Base-by-base conservation (phyloP, 306 rosid species). In the Potentilla sterilis region DNA sequence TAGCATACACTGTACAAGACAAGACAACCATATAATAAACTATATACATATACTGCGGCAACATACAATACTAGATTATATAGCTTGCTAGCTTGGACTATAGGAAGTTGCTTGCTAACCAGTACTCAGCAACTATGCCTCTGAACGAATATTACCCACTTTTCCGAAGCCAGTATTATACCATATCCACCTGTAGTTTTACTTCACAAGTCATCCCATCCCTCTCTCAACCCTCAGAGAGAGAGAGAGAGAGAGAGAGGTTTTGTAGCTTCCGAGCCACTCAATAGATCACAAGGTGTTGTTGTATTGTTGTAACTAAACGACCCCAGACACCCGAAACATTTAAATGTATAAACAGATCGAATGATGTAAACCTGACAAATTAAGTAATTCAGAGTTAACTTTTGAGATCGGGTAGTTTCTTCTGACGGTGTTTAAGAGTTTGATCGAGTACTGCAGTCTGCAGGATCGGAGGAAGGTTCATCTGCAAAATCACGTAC, bases 251-350 rank as follows among this genome's bases (percentile, higher is more conserved):
- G 75, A 55, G 28, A 57, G 75, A 35, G 76, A 47, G 67, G 54
- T 70, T 70, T 44, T 54, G 81, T 78, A 75, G 72, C 80, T 82
- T 83, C 62, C n/a, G 72, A 75, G 81, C 78, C 83, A 83, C 83
- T 83, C 86, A 79, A 70, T 78, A 43, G 18, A 18, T n/a, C n/a
- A 54, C 72, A 79, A 28, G 28, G 28, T 65, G 86, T 70, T 70
- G 1, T 28, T 28, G 28, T 28, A 28, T 71, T 79, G 64, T 65
- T 78, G 83, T 80, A 75, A 46, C 72, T 70, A 70, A 75, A 77
- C 78, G 43, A 78, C 57, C 70, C 70, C 72, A 62, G 75, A 44
- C 58, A 59, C 77, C 66, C 21, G 16, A 55, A 70, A 75, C 66
- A 24, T n/a, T 54, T 35, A 18, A 74, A 65, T 65, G 38, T 67